A percentile compares a stretch with the other conserved stretches of the same genome.
Evolutionary conservation across 768 basidiomycete species (phyloP).

Genomic region (Mycena galopus): DNA sequence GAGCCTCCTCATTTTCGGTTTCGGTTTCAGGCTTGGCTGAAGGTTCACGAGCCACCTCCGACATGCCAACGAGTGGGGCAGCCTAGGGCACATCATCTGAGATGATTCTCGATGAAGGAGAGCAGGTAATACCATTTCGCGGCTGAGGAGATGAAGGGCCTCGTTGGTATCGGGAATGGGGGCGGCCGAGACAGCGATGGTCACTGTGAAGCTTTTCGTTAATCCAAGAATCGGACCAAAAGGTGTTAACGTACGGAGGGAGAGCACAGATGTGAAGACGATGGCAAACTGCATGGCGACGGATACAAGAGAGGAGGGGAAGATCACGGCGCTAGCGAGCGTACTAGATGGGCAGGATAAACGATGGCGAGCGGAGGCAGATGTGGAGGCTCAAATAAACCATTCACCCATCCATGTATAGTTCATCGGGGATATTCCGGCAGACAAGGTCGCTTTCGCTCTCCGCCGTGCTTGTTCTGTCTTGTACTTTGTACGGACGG

Average conservation of each 20-base stretch:
- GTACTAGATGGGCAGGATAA: too few relatives aligned
- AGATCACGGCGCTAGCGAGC: too few relatives aligned
- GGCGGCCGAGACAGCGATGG: conserved; percentile 1
- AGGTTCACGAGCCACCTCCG: conserved; percentile 4
- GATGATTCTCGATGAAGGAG: neutral
- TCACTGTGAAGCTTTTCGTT: neutral
- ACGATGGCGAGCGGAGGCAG: too few relatives aligned
- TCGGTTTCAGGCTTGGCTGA: neutral
- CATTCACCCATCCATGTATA: too few relatives aligned
- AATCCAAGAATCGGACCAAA: neutral
- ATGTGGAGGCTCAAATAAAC: too few relatives aligned
- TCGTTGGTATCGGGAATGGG: conserved; percentile 7
- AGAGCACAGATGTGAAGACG: conserved; percentile 1
- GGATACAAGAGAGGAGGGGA: neutral
- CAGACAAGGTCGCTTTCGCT: neutral
- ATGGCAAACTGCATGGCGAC: conserved; percentile 14
- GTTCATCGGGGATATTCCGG: neutral
- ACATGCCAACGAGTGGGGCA: neutral
- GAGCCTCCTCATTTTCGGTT: neutral
- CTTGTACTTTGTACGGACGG: neutral
- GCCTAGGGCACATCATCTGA: neutral
- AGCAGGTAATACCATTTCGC: conserved; percentile 3
- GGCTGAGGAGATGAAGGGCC: neutral
- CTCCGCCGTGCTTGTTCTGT: neutral
- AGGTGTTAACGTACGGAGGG: conserved; percentile 4